Conservation (phyloP, 164 flowering plant genomes). For the Nymphaea thermarum region DNA sequence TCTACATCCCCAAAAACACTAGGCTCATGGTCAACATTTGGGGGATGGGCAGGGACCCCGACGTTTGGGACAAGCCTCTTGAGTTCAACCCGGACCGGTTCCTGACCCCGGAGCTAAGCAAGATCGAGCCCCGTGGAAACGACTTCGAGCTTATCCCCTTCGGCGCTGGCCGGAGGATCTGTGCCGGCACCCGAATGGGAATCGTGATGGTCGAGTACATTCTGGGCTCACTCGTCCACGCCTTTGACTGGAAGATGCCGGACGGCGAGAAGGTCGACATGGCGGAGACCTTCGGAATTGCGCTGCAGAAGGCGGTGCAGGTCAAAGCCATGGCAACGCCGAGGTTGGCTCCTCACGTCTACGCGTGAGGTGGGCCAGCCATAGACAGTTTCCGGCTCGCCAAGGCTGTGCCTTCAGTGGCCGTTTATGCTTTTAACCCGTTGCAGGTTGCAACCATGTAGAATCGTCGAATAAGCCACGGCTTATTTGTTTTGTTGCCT, state of each 20-base stretch:
- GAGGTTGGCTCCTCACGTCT: too few species aligned
- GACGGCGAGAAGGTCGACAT: slow-evolving; percentile 18
- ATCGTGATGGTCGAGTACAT: slow-evolving; percentile 18
- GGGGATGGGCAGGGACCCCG: slow-evolving; percentile 38
- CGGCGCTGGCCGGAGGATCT: slow-evolving; percentile 42
- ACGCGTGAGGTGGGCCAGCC: too few species aligned
- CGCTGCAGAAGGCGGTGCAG: slow-evolving; percentile 21
- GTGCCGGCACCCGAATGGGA: slow-evolving; percentile 34
- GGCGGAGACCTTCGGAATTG: slow-evolving; percentile 26
- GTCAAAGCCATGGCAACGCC: slow-evolving; percentile 15
- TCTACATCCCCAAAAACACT: slow-evolving; percentile 21
- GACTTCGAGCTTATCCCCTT: slow-evolving; percentile 32
- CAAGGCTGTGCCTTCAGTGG: too few species aligned
- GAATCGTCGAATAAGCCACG: too few species aligned
- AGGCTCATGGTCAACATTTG: slow-evolving; percentile 25
- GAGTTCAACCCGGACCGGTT: slow-evolving; percentile 22
- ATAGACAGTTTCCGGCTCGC: too few species aligned
- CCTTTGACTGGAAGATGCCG: slow-evolving; percentile 28
- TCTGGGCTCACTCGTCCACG: slow-evolving; percentile 32
- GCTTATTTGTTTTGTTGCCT: too few species aligned
- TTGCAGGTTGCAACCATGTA: too few species aligned
- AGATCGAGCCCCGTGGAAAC: slow-evolving; percentile 13
- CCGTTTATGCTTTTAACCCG: too few species aligned
- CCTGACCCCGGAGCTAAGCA: neutral
- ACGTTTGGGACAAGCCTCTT: slow-evolving; percentile 24